These are phyloP conservation scores for Gracilaria gracilis DNA, from an alignment of 23 red algal genomes.

Conservation along the genomic window DNA sequence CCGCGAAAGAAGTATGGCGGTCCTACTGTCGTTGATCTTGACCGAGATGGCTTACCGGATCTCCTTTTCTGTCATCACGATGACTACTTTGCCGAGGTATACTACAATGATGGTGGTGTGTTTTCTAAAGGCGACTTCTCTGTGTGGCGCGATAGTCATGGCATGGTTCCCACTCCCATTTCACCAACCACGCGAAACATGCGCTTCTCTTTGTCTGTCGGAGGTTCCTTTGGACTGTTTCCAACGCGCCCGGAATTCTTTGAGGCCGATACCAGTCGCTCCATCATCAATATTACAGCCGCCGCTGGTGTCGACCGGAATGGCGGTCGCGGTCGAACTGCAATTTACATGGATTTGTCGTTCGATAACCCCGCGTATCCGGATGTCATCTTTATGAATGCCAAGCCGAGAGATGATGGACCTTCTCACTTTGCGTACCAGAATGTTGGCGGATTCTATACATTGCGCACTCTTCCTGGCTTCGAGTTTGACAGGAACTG, in stretches of 20 bases:
- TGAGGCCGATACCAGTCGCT: not conserved
- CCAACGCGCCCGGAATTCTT: not conserved
- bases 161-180: not conserved
- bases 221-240: not conserved
- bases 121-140: not conserved
- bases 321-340: not conserved
- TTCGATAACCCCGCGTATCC: not conserved
- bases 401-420: not conserved
- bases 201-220: constrained; percentile 7
- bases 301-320: not conserved
- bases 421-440: constrained; percentile 1
- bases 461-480: constrained; percentile 7
- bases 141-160: constrained; percentile 6
- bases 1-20: constrained; percentile 44
- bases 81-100: constrained; percentile 14
- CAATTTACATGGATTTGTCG: constrained; percentile 14
- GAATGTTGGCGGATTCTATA: not conserved
- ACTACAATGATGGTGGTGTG: constrained; percentile 13
- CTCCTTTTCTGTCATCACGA: constrained; percentile 41
- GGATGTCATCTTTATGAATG: constrained; percentile 18
- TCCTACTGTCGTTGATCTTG: constrained; percentile 22
- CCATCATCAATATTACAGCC: not conserved
- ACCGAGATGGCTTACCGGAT: constrained; percentile 30
- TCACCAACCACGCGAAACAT: not conserved
- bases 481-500: constrained; percentile 19